A percentile compares a stretch with the other conserved stretches of the same genome.
Evolutionary conservation across 768 basidiomycete genomes (phyloP).

Genomic region (Suillus plorans): DNA sequence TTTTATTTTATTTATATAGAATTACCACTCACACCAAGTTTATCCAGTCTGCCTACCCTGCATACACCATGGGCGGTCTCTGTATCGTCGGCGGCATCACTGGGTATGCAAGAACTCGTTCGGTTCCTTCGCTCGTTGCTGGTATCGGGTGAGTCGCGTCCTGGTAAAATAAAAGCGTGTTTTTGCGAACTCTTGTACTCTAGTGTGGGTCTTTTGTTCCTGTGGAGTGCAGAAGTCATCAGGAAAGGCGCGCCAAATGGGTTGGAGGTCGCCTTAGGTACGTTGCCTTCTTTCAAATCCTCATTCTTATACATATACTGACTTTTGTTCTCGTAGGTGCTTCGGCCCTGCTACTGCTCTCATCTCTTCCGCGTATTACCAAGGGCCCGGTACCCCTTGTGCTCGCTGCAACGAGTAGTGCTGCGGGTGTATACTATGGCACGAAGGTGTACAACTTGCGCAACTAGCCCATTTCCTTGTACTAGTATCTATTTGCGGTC

Average conservation of each 20-base stretch:
- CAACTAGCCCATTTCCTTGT: neutral
- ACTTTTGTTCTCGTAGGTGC: slow-evolving; percentile 48
- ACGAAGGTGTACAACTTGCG: slow-evolving; percentile 46
- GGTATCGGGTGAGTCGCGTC: slow-evolving; percentile 62
- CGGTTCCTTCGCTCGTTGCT: slow-evolving; percentile 80
- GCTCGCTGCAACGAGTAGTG: slow-evolving; percentile 60
- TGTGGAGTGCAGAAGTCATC: slow-evolving; percentile 77
- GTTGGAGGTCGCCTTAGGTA: slow-evolving; percentile 78
- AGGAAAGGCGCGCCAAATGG: slow-evolving; percentile 72
- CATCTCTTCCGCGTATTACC: slow-evolving; percentile 67
- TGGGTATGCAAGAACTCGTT: slow-evolving; percentile 70
- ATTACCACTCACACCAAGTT: neutral
- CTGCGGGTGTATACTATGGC: slow-evolving; percentile 68
- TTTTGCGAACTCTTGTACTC: slow-evolving; percentile 4
- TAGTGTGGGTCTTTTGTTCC: slow-evolving; percentile 77
- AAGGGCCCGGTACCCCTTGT: slow-evolving; percentile 75
- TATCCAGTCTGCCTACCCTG: slow-evolving; percentile 75
- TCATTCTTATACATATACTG: neutral
- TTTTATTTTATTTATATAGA: neutral
- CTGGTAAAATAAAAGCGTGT: neutral
- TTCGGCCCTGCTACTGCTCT: slow-evolving; percentile 70
- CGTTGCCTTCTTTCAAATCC: slow-evolving; percentile 18
- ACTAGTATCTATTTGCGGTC: neutral
- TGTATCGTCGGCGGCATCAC: slow-evolving; percentile 77
- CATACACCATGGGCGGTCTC: slow-evolving; percentile 72